Conservation (phyloP, 129 eudicot genomes). For the Artemisia argyi region DNA sequence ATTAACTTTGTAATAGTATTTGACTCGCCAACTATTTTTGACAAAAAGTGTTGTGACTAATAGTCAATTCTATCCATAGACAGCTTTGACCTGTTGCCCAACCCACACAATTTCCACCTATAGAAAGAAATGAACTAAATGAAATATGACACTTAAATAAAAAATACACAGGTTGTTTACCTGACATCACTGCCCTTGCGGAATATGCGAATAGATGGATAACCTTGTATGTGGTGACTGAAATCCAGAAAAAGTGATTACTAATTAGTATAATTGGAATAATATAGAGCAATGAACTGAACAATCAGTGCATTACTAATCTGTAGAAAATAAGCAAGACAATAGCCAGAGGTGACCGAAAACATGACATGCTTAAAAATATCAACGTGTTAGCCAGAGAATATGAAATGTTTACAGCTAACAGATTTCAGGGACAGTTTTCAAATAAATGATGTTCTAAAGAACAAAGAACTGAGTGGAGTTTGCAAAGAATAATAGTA, state of each 20-base stretch:
- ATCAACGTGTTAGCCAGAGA: constrained; percentile 1
- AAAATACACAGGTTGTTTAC: constrained; percentile 37
- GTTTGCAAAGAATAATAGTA: neutral
- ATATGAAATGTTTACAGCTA: too few species aligned
- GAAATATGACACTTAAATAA: neutral
- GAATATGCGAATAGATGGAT: constrained; percentile 96
- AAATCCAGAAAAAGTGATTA: constrained; percentile 28
- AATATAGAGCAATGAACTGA: neutral
- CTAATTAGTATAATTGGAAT: constrained; percentile 1
- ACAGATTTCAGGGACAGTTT: too few species aligned
- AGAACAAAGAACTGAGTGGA: neutral
- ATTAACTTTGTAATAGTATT: neutral
- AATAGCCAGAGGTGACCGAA: constrained; percentile 8
- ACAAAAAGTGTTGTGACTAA: neutral
- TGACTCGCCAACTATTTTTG: neutral
- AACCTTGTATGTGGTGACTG: constrained; percentile 99
- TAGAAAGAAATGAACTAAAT: constrained; percentile 7
- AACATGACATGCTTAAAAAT: constrained; percentile 15
- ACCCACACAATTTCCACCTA: constrained; percentile 1
- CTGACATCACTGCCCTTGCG: constrained; percentile 86
- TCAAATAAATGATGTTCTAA: neutral
- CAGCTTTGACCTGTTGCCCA: neutral
- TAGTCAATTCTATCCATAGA: neutral
- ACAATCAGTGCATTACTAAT: constrained; percentile 20
- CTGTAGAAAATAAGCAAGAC: constrained; percentile 6